Percentiles rank a stretch among this genome's conserved stretches.
Evolutionary conservation across 331 rosid species (phyloP).

Genomic region (Saraca asoca): DNA sequence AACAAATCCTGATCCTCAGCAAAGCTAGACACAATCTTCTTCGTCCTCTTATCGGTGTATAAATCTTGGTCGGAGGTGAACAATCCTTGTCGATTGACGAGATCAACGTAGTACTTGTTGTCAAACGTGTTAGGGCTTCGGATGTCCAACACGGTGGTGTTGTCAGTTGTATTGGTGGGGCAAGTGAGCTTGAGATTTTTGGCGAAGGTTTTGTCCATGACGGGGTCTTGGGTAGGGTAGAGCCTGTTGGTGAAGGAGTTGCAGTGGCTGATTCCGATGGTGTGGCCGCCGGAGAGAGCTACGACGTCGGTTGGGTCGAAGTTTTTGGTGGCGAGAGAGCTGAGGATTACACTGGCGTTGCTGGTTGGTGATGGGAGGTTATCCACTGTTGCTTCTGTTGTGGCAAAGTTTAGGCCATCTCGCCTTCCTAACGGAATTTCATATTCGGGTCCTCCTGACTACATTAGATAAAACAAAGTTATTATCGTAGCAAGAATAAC

Average conservation of each 20-base stretch:
- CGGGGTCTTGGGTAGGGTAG: slow-evolving; percentile 53
- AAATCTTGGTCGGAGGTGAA: slow-evolving; percentile 71
- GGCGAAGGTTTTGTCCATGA: slow-evolving; percentile 54
- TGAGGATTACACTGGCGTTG: slow-evolving; percentile 27
- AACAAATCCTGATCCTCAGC: slow-evolving; percentile 49
- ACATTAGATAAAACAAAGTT: not conserved
- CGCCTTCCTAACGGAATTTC: slow-evolving; percentile 60
- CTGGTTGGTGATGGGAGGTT: slow-evolving; percentile 44
- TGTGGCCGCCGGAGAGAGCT: slow-evolving; percentile 55
- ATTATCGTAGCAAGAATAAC: no score
- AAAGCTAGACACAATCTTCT: slow-evolving; percentile 49
- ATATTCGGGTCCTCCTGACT: slow-evolving; percentile 66
- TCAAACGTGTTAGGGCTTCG: slow-evolving; percentile 58
- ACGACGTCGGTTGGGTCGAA: not conserved
- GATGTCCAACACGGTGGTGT: slow-evolving; percentile 41
- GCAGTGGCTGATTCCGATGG: slow-evolving; percentile 48
- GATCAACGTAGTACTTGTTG: slow-evolving; percentile 54
- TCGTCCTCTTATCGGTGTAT: slow-evolving; percentile 43
- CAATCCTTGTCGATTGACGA: slow-evolving; percentile 53
- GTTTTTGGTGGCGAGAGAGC: not conserved
- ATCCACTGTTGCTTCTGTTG: not conserved
- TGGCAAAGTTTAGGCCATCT: slow-evolving; percentile 50
- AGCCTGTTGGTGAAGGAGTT: slow-evolving; percentile 37
- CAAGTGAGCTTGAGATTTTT: slow-evolving; percentile 45
- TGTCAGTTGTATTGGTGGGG: slow-evolving; percentile 17